phyloP scores from a whole-genome alignment of 345 rosid species.

The Sonneratia alba region DNA sequence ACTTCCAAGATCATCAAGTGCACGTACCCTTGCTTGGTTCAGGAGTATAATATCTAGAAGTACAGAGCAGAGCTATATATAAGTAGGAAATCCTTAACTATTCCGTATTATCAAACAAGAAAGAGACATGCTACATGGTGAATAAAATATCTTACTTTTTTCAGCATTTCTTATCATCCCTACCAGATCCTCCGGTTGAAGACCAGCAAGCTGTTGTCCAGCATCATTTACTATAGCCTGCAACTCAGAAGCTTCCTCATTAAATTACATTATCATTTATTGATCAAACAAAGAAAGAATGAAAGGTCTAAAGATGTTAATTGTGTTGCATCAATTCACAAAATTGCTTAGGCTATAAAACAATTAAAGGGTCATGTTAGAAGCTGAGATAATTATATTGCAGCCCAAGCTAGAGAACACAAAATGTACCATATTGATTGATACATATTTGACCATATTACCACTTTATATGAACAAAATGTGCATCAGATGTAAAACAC shows the following conservation, averaged over 20 bases:
- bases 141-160: conserved; percentile 40
- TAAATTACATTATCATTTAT: not conserved
- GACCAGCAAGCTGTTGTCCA: conserved; percentile 31
- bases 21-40: conserved; percentile 67
- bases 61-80: conserved; percentile 5
- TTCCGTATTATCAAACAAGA: not conserved
- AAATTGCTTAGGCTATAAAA: not conserved
- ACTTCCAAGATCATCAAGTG: conserved; percentile 59
- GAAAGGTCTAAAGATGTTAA: not conserved
- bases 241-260: conserved; percentile 9
- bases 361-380: not conserved
- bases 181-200: conserved; percentile 57
- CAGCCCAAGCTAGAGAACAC: not conserved
- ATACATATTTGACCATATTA: not conserved
- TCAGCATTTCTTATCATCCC: conserved; percentile 78
- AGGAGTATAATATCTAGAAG: conserved; percentile 71
- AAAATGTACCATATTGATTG: not conserved
- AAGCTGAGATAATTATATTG: not conserved
- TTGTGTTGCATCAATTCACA: not conserved
- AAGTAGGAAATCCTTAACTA: not conserved
- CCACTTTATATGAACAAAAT: not conserved
- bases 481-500: not conserved
- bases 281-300: not conserved
- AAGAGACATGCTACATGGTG: not conserved
- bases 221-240: conserved; percentile 46